Conservation (phyloP, 2,329 filamentous ascomycete genomes). For the Macrophomina pseudophaseolina region DNA sequence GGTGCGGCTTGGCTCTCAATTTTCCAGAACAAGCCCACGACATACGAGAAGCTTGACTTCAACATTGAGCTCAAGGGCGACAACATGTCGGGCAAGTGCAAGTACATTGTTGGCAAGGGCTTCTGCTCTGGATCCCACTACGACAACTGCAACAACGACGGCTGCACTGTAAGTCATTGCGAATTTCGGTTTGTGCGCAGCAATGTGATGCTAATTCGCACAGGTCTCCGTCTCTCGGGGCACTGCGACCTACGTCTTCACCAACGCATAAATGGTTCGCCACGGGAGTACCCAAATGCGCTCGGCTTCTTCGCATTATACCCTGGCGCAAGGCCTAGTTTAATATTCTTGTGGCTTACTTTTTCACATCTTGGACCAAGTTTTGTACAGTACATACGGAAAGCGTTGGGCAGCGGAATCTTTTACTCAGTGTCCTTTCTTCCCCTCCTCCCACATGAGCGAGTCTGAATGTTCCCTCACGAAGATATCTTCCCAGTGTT, state of each 20-base stretch:
- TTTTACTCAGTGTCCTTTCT: slow-evolving; percentile 10
- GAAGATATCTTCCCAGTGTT: slow-evolving; percentile 8
- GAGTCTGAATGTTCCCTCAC: slow-evolving; percentile 13
- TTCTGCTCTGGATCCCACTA: slow-evolving; percentile 61
- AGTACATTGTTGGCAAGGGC: slow-evolving; percentile 63
- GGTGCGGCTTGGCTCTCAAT: slow-evolving; percentile 80
- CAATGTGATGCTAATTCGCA: neutral
- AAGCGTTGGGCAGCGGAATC: slow-evolving; percentile 18
- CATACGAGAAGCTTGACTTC: slow-evolving; percentile 71
- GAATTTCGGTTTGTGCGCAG: neutral
- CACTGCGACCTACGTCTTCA: slow-evolving; percentile 15
- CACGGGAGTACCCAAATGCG: slow-evolving; percentile 3
- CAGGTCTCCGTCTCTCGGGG: slow-evolving; percentile 25
- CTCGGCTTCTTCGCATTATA: slow-evolving; percentile 10
- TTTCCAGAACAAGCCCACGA: slow-evolving; percentile 83
- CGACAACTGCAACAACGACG: slow-evolving; percentile 57
- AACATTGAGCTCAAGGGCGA: slow-evolving; percentile 78
- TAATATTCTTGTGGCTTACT: slow-evolving; percentile 21
- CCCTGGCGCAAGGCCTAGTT: slow-evolving; percentile 14
- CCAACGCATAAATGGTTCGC: slow-evolving; percentile 4
- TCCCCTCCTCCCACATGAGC: slow-evolving; percentile 12
- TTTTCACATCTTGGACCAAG: slow-evolving; percentile 14
- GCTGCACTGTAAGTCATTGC: slow-evolving; percentile 80
- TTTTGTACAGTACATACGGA: slow-evolving; percentile 20
- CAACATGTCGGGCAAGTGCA: slow-evolving; percentile 64